Conservation (phyloP, 164 flowering plant species). For the Malania oleifera region DNA sequence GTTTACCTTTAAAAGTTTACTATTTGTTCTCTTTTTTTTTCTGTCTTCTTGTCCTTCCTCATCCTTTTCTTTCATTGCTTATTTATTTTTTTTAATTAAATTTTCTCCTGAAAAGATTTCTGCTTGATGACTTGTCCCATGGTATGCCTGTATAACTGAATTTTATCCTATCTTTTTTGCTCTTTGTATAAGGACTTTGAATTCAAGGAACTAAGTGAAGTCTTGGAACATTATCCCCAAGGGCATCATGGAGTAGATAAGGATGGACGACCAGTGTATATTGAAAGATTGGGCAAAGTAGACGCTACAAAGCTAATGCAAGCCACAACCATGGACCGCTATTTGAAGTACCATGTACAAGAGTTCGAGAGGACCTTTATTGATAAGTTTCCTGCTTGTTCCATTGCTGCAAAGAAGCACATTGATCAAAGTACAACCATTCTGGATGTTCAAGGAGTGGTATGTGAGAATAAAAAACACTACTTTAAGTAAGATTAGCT, state of each 20-base stretch:
- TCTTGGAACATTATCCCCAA: conserved; percentile 44
- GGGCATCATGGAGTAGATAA: conserved; percentile 63
- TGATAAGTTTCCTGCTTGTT: conserved; percentile 48
- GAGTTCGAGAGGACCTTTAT: conserved; percentile 52
- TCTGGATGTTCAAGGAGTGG: conserved; percentile 59
- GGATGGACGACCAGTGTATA: conserved; percentile 54
- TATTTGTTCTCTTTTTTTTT: not conserved
- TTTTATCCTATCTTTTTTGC: not conserved
- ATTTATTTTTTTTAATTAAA: not conserved
- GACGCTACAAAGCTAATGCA: conserved; percentile 47
- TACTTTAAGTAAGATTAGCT: not conserved
- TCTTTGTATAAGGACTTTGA: conserved; percentile 37
- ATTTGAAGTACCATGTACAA: conserved; percentile 45
- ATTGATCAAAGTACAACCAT: conserved; percentile 57
- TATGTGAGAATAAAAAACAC: conserved; percentile 17
- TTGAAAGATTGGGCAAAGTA: conserved; percentile 47
- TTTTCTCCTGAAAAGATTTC: not conserved
- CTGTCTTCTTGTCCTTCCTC: not conserved
- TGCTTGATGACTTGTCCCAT: not conserved
- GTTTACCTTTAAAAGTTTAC: not conserved
- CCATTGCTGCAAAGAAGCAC: conserved; percentile 49
- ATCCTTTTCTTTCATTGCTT: not conserved
- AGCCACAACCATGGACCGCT: conserved; percentile 48
- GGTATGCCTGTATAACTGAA: not conserved
- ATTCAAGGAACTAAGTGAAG: conserved; percentile 36